Base-by-base conservation (phyloP, 129 eudicot genomes). In the Solidago caesia region DNA sequence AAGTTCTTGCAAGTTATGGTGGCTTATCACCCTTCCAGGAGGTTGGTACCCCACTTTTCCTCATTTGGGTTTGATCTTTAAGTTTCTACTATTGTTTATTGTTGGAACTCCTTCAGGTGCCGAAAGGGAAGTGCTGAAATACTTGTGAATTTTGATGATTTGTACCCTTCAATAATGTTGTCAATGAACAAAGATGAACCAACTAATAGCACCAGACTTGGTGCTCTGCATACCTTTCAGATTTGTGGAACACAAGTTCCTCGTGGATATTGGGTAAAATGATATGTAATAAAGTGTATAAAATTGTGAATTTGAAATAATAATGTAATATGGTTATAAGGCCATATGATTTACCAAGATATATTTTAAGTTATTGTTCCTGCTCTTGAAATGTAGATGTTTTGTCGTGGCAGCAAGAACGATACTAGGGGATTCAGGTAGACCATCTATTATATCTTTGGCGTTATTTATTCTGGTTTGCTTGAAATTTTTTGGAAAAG, bases 401-500 rank as follows among this genome's bases (percentile, higher is more conserved):
- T 89, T 80, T 92, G 97, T 75, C 96, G 91, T 49, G 96, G 97
- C 43, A 92, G 97, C 87, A 89, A 70, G 85, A 89, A 85, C 21
- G 96, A 89, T 26, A 92, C 96, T 33, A 85, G 97, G 71, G 97
- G 93, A 48, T 87, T 89, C 80, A 92, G 97, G 96, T 92, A 56
- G 57, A 57, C 64, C 42, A 66, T 42, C 11, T 53, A 4, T 64
- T 49, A 64, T 12, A 44, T 6, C 48, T 7, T 15, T n/a, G 33
- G 7, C 10, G 15, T n/a, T 67, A 15, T 21, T 67, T 15, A 4
- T 15, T 15, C 2, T 29, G 8, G 3, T 60, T 6, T 81, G n/a
- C 63, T 70, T 71, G 2, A 14, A n/a, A 3, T 44, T 58, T 68
- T 64, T 53, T 25, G 29, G 15, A 41, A 72, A 58, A 59, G 57